These are phyloP conservation scores for Naganishia randhawae DNA, from an alignment of 768 basidiomycete species.

Conservation along the genomic window DNA sequence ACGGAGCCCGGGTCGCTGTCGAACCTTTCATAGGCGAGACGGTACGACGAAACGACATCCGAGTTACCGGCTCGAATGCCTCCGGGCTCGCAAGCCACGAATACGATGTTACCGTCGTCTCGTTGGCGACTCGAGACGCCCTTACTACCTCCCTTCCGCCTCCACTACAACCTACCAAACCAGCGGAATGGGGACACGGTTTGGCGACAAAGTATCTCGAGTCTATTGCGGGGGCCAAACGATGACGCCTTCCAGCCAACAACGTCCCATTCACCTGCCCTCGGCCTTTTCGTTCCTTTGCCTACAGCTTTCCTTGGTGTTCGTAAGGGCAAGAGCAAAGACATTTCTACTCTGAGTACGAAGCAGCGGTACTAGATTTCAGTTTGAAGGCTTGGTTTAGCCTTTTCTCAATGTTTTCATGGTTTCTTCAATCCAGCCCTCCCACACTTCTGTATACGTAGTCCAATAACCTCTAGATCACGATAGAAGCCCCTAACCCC, in stretches of 20 bases:
- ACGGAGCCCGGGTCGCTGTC: background rate
- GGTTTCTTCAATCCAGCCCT: too few relatives aligned
- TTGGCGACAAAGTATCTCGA: background rate
- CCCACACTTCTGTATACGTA: too few relatives aligned
- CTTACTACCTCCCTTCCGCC: background rate
- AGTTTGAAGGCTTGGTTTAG: too few relatives aligned
- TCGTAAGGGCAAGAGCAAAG: too few relatives aligned
- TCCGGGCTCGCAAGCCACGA: background rate
- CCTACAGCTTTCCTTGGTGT: too few relatives aligned
- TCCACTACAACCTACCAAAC: background rate
- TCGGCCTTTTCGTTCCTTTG: too few relatives aligned
- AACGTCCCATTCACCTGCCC: too few relatives aligned
- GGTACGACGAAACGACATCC: background rate
- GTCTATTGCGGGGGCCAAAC: background rate
- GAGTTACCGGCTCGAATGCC: background rate
- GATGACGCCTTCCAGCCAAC: background rate
- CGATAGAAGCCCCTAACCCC: too few relatives aligned
- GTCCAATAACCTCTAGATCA: too few relatives aligned
- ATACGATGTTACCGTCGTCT: constrained; percentile 21
- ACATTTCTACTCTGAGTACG: too few relatives aligned
- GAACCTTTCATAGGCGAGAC: background rate
- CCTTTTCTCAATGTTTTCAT: too few relatives aligned
- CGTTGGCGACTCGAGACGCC: constrained; percentile 6
- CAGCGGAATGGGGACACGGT: background rate
- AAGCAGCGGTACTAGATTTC: too few relatives aligned